Evolutionary conservation across 305 asterid species (phyloP), one percentile per base, ranked within the genome.

Genomic region (Fraxinus latifolia): DNA sequence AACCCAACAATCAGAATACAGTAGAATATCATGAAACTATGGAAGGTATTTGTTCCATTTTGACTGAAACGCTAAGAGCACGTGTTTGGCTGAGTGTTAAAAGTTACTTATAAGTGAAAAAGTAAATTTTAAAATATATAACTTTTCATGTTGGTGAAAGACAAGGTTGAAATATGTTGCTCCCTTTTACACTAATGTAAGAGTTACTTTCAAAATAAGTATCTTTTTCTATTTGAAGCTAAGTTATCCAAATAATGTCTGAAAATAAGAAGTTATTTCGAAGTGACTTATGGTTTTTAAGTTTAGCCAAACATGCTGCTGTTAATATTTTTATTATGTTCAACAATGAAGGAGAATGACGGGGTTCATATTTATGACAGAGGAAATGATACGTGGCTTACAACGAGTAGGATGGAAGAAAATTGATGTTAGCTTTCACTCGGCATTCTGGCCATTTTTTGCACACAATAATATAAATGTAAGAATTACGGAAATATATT

Each of bases 381-480:
- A 93, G 90, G 97, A 94, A 82, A 96, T 94, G 97, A 85, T 92
- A 81, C 84, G 87, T 17, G 97, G 99, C 50, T 86, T 96, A 78
- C 99, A 96, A 87, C 89, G 89, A 81, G 27, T 96, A 78, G 97
- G 93, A 72, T 94, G 99, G 98, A 86, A 73, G 74, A 96, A 95
- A 83, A 91, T 96, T 12, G 99, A 96, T 79, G 95, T 96, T 72
- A 94, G 91, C 88, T 96, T 96, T 81, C 95, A 93, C 84, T 89
- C 97, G 0, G 87, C 97, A 7, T 67, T 83, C 42, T 91, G 94
- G 95, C 97, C 97, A 31, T 94, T 94, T 89, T 92, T 94, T 50
- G 99, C 98, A 9, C 99, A 96, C 77, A 87, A 92, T 89, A 90
- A 89, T 77, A 94, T 96, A 53, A 92, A 96, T 84, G 98, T 93